Base-by-base conservation (phyloP, 371 early-diverging fungal species). In the Mortierella sp. region DNA sequence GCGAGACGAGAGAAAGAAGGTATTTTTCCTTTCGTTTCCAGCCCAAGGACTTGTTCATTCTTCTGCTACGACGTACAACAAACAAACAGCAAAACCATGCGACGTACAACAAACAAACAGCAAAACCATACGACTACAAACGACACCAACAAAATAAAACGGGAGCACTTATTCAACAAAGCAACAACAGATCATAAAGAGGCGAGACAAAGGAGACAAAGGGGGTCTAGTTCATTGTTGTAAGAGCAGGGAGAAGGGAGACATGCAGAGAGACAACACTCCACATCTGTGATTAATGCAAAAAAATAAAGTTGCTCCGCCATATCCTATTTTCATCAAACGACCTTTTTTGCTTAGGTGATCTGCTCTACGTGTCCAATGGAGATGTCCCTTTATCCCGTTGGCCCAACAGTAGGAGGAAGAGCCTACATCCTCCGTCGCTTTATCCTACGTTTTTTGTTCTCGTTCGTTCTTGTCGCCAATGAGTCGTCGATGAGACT, bases 211-310 rank as follows among this genome's bases (percentile, higher is more conserved):
- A 29, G 26, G 19, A 13, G 58, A 58, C 1, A 31, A 26, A 29
- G 26, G 26, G 9, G 58, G 58, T 58, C 61, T 61, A 34, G 39
- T 22, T 37, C 19, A 8, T 37, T 37, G 37, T 4, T 22, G 61
- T 13, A 22, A 61, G 8, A 24, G 14, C n/a, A 26, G 4, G 22
- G 41, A 41, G 43, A 24, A 26, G 26, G 4, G 16, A 31, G 26
- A 34, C 5, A 65, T 65, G 65, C 65, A 65, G 22, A 61, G 61
- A 61, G 8, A 39, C 61, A 61, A 16, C 13, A 10, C 61, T 61
- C 61, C 61, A 61, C 39, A 58, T 47, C 47, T 47, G 19, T 47
- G 47, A 6, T 7, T 47, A n/a, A n/a, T n/a, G 47, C 16, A 22
- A 47, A 47, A 22, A 2, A 50, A n/a, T 50, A 50, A 24, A 26